Evolutionary conservation across 768 basidiomycete genomes (phyloP), one percentile per base, ranked within the genome.

Genomic region (Rhodotorula kratochvilovae): DNA sequence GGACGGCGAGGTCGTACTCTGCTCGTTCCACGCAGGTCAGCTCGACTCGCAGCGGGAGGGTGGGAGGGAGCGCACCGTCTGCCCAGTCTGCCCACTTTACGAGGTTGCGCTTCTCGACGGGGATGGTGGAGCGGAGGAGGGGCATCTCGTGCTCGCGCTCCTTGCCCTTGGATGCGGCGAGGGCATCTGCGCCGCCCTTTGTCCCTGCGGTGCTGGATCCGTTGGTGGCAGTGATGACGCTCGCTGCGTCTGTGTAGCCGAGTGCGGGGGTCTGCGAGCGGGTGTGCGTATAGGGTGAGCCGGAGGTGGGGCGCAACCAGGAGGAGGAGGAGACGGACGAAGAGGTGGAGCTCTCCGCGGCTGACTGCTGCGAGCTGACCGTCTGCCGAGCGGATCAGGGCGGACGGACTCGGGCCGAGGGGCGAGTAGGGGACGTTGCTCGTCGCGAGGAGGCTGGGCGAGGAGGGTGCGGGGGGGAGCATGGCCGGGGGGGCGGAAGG

Each of bases 11-110:
- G 31, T 71, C 70, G 42, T 58, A 62, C n/a, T 71, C 70, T 70
- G 63, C 35, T 25, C 21, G 45, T 0, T 7, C 5, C 31, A 2
- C 33, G 33, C 29, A 13, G 39, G 51, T 53, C 51, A 53, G 51
- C n/a, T 53, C n/a, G 0, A 25, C 31, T 16, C 7, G 13, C 2
- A 5, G 13, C 31, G 15, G 11, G 15, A 5, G 15, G 5, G 25
- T 3, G 50, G 10, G 10, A 31, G 31, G 53, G 15, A 16, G 36
- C 64, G 36, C 17, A 63, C 55, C 64, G 16, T 71, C 64, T 2
- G n/a, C 45, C 66, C 66, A 72, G 6, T 54, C 53, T 1, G 21
- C 16, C 72, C 72, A 73, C 35, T 62, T 60, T 19, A 70, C 31
- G 2, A 29, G 16, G 29, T 73, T 61, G 51, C 66, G 63, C 65